Evolutionary conservation across 2,329 filamentous ascomycete species (phyloP).

Genomic region (Tympanopsis confertula): DNA sequence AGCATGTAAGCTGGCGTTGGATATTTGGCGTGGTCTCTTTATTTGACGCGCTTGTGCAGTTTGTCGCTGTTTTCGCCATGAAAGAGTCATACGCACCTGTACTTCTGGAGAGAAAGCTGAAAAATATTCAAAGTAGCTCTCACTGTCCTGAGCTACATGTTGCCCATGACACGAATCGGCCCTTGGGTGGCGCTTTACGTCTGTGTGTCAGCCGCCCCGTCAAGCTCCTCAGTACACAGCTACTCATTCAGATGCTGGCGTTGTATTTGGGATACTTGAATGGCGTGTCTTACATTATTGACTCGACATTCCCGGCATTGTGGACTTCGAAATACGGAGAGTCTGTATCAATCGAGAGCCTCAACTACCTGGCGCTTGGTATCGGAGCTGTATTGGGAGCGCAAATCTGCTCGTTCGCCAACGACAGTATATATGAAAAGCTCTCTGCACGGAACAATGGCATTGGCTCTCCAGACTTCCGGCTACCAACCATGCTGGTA

Average conservation of each 20-base stretch:
- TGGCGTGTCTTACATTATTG: no score
- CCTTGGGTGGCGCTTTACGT: no score
- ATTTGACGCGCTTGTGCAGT: background rate
- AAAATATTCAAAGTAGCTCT: no score
- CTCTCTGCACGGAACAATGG: slow-evolving; percentile 11
- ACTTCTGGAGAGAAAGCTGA: no score
- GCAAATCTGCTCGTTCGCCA: background rate
- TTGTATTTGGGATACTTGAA: no score
- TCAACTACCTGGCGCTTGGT: slow-evolving; percentile 1
- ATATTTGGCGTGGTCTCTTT: background rate
- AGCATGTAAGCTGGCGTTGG: background rate
- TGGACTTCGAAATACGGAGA: slow-evolving; percentile 5
- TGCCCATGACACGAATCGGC: no score
- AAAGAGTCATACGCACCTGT: slow-evolving; percentile 1
- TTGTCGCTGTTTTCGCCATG: background rate
- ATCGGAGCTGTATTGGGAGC: background rate
- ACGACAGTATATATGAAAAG: background rate
- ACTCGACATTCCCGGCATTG: no score
- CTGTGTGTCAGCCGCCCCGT: no score
- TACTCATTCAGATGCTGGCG: no score
- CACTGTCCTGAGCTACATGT: no score
- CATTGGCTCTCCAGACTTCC: slow-evolving; percentile 24
- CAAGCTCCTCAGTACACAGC: no score
- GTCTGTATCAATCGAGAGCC: slow-evolving; percentile 24
- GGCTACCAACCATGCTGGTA: slow-evolving; percentile 39